Conservation (phyloP, 345 rosid species). For the Bruguiera parviflora region DNA sequence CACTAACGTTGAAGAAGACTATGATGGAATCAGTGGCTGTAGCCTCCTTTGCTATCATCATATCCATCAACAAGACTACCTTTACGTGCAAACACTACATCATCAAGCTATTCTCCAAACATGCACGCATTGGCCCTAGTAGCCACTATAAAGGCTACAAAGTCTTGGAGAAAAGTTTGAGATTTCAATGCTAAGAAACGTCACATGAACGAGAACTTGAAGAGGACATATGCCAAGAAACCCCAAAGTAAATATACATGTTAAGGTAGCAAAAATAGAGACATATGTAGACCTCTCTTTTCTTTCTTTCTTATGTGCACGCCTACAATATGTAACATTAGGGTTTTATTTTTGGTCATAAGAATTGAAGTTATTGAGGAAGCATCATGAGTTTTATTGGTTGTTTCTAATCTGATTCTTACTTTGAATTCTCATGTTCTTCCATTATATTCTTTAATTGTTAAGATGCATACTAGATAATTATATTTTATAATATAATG, state of each 20-base stretch:
- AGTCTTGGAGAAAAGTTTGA: slow-evolving; percentile 32
- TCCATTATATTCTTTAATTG: too few relatives aligned
- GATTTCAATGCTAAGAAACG: not conserved
- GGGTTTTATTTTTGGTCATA: too few relatives aligned
- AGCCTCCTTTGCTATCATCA: slow-evolving; percentile 41
- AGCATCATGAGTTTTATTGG: too few relatives aligned
- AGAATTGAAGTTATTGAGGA: too few relatives aligned
- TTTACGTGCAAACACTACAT: slow-evolving; percentile 58
- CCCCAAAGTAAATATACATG: too few relatives aligned
- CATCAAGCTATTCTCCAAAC: slow-evolving; percentile 53
- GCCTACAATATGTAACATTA: too few relatives aligned
- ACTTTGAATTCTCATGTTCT: too few relatives aligned
- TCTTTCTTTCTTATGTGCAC: too few relatives aligned
- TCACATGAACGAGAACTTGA: not conserved
- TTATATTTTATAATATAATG: too few relatives aligned
- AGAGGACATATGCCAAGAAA: not conserved
- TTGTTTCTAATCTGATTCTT: too few relatives aligned
- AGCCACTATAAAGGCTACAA: slow-evolving; percentile 48
- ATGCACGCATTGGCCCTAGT: slow-evolving; percentile 37
- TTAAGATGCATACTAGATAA: too few relatives aligned
- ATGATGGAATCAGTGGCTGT: slow-evolving; percentile 23
- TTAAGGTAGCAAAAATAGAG: too few relatives aligned
- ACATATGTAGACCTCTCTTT: slow-evolving; percentile 5
- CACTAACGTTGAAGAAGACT: slow-evolving; percentile 36
- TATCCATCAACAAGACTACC: slow-evolving; percentile 58